Evolutionary conservation across 306 rosid genomes (phyloP), one percentile per base, ranked within the genome.

Genomic region (Carpinus viminea): DNA sequence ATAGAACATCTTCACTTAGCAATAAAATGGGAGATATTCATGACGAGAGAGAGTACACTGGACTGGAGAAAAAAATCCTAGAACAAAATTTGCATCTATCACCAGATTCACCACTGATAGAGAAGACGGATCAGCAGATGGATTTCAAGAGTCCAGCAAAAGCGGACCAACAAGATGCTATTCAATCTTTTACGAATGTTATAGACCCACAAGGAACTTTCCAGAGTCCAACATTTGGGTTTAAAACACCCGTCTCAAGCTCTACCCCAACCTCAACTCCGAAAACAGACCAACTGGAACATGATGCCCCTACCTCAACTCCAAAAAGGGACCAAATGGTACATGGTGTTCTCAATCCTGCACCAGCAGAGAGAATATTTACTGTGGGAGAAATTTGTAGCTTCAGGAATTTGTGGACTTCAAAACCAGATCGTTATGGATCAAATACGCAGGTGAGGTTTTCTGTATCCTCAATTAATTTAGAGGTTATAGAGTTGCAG

Each of bases 381-480:
- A 83, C 83, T 72, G 78, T 78, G 53, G 90, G 87, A 79, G 74
- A 83, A 78, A 74, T 77, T 81, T 76, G 43, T 73, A 79, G 84
- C 78, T 87, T 91, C 80, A 76, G 79, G 72, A 82, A 77, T 85
- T 77, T 81, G 50, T 86, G 60, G 82, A 72, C 80, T 65, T 80
- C 68, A 48, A 86, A 81, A 81, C 75, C 87, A 74, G 87, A 83
- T 59, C 56, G 80, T 78, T 45, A 72, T 68, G 75, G 73, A 57
- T 79, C 82, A 71, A 74, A 79, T 76, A 81, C 78, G 68, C 82
- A 80, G 60, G 73, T 52, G 74, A 76, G 81, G 43, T 81, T 78
- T 87, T 86, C 85, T 69, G 98, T 93, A 95, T 91, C 97, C 98
- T 83, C 85, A 51, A 10, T 83, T 77, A 60, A 21, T 78, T 73